These are phyloP conservation scores for Apiospora rasikravindrae DNA, from an alignment of 2,329 filamentous ascomycete species.

Conservation along the genomic window DNA sequence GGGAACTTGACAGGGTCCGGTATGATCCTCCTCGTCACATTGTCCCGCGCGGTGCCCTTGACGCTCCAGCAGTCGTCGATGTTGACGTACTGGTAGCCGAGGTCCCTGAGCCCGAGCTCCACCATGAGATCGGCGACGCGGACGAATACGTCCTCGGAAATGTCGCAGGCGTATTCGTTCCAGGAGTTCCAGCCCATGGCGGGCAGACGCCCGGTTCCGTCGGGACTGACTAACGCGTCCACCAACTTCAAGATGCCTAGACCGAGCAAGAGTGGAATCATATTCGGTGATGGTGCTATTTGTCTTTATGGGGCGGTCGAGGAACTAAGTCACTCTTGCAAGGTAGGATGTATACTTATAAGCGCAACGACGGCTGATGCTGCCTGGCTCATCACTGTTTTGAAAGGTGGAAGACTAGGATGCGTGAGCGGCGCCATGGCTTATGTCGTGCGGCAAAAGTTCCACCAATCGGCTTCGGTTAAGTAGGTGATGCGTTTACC, in stretches of 20 bases:
- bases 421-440: too few relatives aligned
- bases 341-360: not conserved
- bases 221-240: not conserved
- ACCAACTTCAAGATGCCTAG: not conserved
- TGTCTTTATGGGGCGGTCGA: not conserved
- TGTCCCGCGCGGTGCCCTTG: conserved; percentile 46
- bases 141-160: conserved; percentile 55
- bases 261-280: not conserved
- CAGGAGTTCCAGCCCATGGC: conserved; percentile 57
- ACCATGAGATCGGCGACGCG: conserved; percentile 53
- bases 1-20: conserved; percentile 60
- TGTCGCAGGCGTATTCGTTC: conserved; percentile 58
- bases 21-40: conserved; percentile 48
- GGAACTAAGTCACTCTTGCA: not conserved
- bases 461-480: conserved; percentile 2
- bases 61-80: conserved; percentile 68
- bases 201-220: conserved; percentile 38
- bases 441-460: not conserved
- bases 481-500: not conserved
- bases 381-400: too few relatives aligned
- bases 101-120: conserved; percentile 54
- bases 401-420: not conserved
- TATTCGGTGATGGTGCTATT: not conserved
- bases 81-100: conserved; percentile 64
- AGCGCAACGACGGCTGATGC: too few relatives aligned